Evolutionary conservation across 345 rosid genomes (phyloP), one percentile per base, ranked within the genome.

Genomic region (Salix exigua): DNA sequence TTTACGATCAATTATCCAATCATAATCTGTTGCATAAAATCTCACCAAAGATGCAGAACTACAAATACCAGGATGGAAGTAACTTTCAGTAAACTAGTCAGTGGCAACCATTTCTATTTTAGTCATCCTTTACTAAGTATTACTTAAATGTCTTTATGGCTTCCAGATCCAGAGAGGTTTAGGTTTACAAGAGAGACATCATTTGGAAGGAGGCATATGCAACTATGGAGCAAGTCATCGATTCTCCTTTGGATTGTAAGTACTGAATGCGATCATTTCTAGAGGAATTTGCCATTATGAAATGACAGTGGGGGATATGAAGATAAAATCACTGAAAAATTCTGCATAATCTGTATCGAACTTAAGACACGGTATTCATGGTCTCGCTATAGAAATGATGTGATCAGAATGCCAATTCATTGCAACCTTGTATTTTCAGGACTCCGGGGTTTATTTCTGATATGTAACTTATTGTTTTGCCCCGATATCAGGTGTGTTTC

Each of bases 111-210:
- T n/a, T 66, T 68, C 63, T 25, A 46, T 31, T 13, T 51, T 37
- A 42, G 26, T 35, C 16, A 61, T 61, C 26, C 64, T 55, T 7
- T 19, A 26, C 72, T 66, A 6, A 70, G 19, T 25, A n/a, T 69
- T 50, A n/a, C 61, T 38, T 50, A 7, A 53, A 55, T 31, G 50
- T 16, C 55, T 28, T 33, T 2, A 21, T 51, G 55, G 13, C 7
- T 2, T 75, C 70, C 84, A 96, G 99, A 96, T 83, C 98, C 99
- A 0, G 96, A 92, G 76, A 89, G 99, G 82, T 96, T 96, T 78
- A 86, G 98, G 65, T 92, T 96, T 83, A 91, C 99, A 18, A 92
- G 97, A 63, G 99, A 96, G 73, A 96, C 99, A 75, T 94, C 99
- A 4, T 96, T 96, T 17, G 99, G 99, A 11, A 82, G 92, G 68